Evolutionary conservation across 2,329 filamentous ascomycete species (phyloP), one percentile per base, ranked within the genome.

Genomic region (Pseudohalonectria lignicola): DNA sequence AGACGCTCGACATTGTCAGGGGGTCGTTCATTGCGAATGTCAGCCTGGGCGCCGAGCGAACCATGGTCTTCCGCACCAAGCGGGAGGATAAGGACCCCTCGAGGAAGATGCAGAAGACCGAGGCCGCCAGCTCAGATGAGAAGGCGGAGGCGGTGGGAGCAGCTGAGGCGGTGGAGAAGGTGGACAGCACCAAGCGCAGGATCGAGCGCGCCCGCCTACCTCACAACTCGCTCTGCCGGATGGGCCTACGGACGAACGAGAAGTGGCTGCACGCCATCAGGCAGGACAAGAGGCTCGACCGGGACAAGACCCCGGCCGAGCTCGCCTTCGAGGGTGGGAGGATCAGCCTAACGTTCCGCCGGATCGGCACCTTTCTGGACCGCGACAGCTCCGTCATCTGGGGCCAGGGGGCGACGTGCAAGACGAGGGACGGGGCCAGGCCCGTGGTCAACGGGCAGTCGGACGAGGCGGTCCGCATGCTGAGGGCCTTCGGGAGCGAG

Each of bases 261-360:
- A 73, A 77, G 48, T 96, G 88, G 86, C 71, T 95, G 10, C 92
- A 98, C 61, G 79, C 79, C n/a, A 95, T 98, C 54, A 79, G 82
- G 36, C 77, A 83, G 31, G 92, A 98, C 59, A 93, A 88, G 55
- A 76, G 92, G 19, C 63, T 73, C 1, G 60, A 66, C 1, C 60
- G 65, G 2, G 82, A 88, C 46, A 88, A 90, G 56, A 69, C 73
- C 0, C 47, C 64, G 0, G 72, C 74, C 5, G 90, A 96, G 55
- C 70, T 78, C 30, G 82, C 83, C 0, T 86, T 75, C 50, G 66
- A 64, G 5, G 83, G 87, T 6, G 77, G 79, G 34, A 82, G 92
- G 34, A 94, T 98, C 53, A 93, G 85, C 34, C 68, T 98, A 26
- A 98, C 92, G 1, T 96, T 98, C 55, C 74, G 92, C 32, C 70